Percentiles rank a stretch among this genome's conserved stretches.
phyloP scores from a whole-genome alignment of 2,329 filamentous ascomycete genomes.

The Ascomycota sp. region DNA sequence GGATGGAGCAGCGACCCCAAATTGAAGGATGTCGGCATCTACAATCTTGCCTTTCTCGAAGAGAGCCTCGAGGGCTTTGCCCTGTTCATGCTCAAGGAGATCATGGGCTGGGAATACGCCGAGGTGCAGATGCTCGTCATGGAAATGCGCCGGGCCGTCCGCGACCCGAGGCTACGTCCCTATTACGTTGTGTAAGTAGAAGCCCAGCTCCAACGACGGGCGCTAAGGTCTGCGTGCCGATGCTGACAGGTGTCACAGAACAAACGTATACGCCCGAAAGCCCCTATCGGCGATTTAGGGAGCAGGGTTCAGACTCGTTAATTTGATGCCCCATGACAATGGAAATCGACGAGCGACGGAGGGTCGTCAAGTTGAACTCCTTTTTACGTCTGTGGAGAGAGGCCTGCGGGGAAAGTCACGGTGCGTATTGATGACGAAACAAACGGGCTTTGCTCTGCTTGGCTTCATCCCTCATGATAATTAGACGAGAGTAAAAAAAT shows the following conservation, averaged over 20 bases:
- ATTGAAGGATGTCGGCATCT: slow-evolving; percentile 4
- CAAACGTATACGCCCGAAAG: slow-evolving; percentile 1
- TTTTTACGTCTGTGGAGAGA: too few relatives aligned
- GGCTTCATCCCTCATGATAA: too few relatives aligned
- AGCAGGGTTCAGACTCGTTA: not conserved
- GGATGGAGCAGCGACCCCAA: slow-evolving; percentile 4
- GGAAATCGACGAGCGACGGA: too few relatives aligned
- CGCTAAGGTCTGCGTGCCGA: too few relatives aligned
- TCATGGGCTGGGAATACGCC: slow-evolving; percentile 9
- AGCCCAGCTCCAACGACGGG: not conserved
- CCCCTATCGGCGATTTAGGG: not conserved
- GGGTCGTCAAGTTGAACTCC: too few relatives aligned
- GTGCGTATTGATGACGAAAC: too few relatives aligned
- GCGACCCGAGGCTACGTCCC: slow-evolving; percentile 5
- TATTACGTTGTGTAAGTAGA: slow-evolving; percentile 7
- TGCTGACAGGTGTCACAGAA: not conserved
- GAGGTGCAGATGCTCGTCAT: slow-evolving; percentile 7
- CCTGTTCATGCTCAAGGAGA: slow-evolving; percentile 8
- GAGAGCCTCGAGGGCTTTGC: slow-evolving; percentile 10
- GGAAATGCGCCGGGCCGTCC: slow-evolving; percentile 7
- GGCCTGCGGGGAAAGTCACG: too few relatives aligned
- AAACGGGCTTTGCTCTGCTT: too few relatives aligned
- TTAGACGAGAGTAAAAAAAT: too few relatives aligned
- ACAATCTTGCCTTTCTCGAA: slow-evolving; percentile 8
- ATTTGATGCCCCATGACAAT: not conserved